phyloP scores from a whole-genome alignment of 441 rosid species.

The Corymbia citriodora region DNA sequence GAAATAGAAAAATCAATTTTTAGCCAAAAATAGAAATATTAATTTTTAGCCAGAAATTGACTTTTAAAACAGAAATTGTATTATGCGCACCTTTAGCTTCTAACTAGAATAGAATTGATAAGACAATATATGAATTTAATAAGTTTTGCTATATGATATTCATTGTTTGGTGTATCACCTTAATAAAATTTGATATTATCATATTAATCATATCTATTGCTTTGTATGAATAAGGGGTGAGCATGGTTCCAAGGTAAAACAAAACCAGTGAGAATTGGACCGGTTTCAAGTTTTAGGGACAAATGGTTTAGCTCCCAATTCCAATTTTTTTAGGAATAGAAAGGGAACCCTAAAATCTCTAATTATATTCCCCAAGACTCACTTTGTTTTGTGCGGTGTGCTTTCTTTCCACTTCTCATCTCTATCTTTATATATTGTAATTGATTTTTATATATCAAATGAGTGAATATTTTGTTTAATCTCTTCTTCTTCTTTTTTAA shows the following conservation, averaged over 20 bases:
- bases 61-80: too few relatives aligned
- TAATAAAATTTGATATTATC: too few relatives aligned
- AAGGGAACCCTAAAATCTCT: neutral
- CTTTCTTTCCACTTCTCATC: neutral
- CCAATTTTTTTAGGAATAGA: neutral
- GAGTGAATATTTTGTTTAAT: too few relatives aligned
- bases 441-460: too few relatives aligned
- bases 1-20: too few relatives aligned
- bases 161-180: fast-evolving
- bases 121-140: too few relatives aligned
- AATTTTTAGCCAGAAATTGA: too few relatives aligned
- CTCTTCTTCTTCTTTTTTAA: neutral
- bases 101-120: neutral
- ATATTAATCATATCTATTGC: too few relatives aligned
- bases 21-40: too few relatives aligned
- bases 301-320: neutral
- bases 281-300: fast-evolving
- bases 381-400: neutral
- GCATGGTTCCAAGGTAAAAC: fast-evolving
- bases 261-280: fast-evolving
- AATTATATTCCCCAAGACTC: neutral
- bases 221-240: neutral
- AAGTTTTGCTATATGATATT: too few relatives aligned
- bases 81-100: neutral
- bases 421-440: neutral